Conservation (phyloP, 805 yeast species). For the Nakazawaea peltata region DNA sequence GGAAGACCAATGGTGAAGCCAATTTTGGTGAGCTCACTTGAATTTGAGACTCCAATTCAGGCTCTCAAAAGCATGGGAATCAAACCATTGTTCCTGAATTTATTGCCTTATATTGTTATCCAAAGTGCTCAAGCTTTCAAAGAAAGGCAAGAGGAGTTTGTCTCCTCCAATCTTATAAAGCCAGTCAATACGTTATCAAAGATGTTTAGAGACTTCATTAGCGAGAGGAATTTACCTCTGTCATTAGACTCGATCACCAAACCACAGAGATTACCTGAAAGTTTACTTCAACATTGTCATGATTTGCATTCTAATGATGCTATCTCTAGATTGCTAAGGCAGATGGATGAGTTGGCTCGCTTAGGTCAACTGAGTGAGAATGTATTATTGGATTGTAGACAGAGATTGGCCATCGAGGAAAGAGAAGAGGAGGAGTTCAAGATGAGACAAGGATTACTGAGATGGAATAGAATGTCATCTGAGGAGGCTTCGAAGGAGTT, state of each 20-base stretch:
- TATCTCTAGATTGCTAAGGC: conserved; percentile 26
- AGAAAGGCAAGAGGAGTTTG: conserved; percentile 53
- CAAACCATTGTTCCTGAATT: conserved; percentile 39
- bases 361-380: conserved; percentile 32
- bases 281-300: conserved; percentile 46
- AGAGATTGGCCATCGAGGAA: conserved; percentile 39
- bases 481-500: conserved; percentile 32
- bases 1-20: conserved; percentile 53
- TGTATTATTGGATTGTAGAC: conserved; percentile 36
- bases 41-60: conserved; percentile 24
- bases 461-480: conserved; percentile 49
- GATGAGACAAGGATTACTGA: conserved; percentile 38
- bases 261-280: conserved; percentile 51
- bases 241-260: conserved; percentile 52
- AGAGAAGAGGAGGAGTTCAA: conserved; percentile 48
- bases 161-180: conserved; percentile 30
- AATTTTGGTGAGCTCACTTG: conserved; percentile 28
- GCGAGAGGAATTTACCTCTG: conserved; percentile 49
- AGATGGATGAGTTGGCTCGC: conserved; percentile 36
- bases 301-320: conserved; percentile 51
- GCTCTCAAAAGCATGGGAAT: conserved; percentile 14
- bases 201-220: conserved; percentile 33
- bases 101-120: conserved; percentile 61
- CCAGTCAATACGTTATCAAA: conserved; percentile 44
- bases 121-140: conserved; percentile 61